Percentiles rank a stretch among this genome's conserved stretches.
These are phyloP conservation scores for Sanghuangporus baumii DNA, from an alignment of 1,284 basidiomycete species.

Conservation along the genomic window DNA sequence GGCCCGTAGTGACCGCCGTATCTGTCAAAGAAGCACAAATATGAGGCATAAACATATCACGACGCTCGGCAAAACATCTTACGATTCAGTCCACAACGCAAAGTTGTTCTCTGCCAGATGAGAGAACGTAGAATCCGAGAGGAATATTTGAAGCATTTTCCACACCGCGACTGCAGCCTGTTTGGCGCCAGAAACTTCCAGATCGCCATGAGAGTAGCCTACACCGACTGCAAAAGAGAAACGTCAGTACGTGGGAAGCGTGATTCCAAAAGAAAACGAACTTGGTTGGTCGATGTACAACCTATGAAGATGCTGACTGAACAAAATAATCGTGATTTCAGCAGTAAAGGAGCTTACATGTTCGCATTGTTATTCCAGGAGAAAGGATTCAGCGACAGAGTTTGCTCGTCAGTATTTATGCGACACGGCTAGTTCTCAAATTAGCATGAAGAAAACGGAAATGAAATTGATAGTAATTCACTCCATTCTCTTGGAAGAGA, in stretches of 20 bases:
- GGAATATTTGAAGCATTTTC: slow-evolving; percentile 63
- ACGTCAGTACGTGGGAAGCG: background rate
- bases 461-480: slow-evolving; percentile 15
- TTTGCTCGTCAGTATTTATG: slow-evolving; percentile 49
- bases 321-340: background rate
- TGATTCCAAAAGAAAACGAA: background rate
- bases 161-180: slow-evolving; percentile 54
- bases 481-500: slow-evolving; percentile 56
- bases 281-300: slow-evolving; percentile 55
- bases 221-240: slow-evolving; percentile 35
- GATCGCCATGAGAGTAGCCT: slow-evolving; percentile 53
- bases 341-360: slow-evolving; percentile 28
- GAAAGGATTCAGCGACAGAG: slow-evolving; percentile 49
- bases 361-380: slow-evolving; percentile 65
- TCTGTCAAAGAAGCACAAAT: slow-evolving; percentile 24
- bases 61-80: slow-evolving; percentile 13
- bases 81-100: slow-evolving; percentile 62
- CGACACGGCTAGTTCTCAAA: slow-evolving; percentile 41
- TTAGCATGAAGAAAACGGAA: background rate
- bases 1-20: slow-evolving; percentile 65
- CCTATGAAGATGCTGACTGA: slow-evolving; percentile 17
- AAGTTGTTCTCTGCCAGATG: slow-evolving; percentile 45
- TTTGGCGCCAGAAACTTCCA: slow-evolving; percentile 44
- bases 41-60: background rate
- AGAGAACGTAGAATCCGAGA: slow-evolving; percentile 51